Evolutionary conservation across 2,329 filamentous ascomycete species (phyloP).

Genomic region (Claviceps purpurea): DNA sequence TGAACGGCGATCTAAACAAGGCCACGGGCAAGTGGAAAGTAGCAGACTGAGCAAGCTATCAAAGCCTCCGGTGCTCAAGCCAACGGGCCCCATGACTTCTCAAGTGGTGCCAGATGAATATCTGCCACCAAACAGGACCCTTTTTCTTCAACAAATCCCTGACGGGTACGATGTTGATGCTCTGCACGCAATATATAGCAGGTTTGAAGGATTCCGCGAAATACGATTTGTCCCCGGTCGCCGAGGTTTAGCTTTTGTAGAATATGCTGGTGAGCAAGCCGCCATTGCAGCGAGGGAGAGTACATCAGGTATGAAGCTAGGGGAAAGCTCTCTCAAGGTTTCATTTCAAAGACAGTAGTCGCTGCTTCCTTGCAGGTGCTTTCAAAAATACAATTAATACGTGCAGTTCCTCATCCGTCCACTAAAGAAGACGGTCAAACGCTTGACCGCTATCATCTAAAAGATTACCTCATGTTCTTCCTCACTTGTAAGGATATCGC

Average conservation of each 20-base stretch:
- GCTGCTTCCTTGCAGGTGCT: not conserved
- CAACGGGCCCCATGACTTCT: conserved; percentile 51
- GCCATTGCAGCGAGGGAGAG: conserved; percentile 91
- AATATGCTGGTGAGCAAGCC: conserved; percentile 82
- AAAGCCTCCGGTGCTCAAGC: conserved; percentile 53
- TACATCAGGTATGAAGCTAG: conserved; percentile 70
- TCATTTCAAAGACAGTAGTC: conserved; percentile 90
- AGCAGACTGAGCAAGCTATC: conserved; percentile 54
- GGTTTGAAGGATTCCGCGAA: conserved; percentile 90
- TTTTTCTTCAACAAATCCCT: conserved; percentile 87
- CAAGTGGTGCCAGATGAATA: conserved; percentile 93
- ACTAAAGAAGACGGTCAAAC: not conserved
- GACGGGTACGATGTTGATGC: conserved; percentile 73
- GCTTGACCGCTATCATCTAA: conserved; percentile 23
- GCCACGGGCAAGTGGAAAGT: conserved; percentile 31
- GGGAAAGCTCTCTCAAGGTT: conserved; percentile 73
- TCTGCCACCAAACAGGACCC: conserved; percentile 89
- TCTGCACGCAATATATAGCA: conserved; percentile 67
- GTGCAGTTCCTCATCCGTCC: not conserved
- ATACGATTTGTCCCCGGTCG: conserved; percentile 78
- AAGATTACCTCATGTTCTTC: conserved; percentile 85
- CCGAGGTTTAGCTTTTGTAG: conserved; percentile 85
- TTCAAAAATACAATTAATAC: not conserved
- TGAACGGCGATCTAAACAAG: conserved; percentile 61
- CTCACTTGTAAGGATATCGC: conserved; percentile 59